These are phyloP conservation scores for Ophiostoma himal-ulmi DNA, from an alignment of 2,329 filamentous ascomycete species.

Conservation along the genomic window DNA sequence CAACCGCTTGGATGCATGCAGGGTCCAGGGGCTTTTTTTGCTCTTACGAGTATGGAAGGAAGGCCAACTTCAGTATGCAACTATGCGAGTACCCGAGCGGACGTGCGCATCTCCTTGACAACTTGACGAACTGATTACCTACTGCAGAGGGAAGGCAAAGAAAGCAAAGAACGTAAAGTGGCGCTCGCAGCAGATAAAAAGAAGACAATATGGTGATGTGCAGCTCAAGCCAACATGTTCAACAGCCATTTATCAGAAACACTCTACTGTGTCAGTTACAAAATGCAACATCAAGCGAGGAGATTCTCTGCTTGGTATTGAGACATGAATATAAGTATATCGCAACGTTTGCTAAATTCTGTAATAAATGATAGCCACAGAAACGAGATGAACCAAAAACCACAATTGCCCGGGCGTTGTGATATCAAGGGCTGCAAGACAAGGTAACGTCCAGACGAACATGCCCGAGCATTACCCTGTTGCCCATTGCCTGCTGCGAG, in stretches of 20 bases:
- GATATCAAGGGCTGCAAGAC: background rate
- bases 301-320: no score
- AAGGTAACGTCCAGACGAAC: background rate
- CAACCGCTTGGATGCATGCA: slow-evolving; percentile 1
- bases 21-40: background rate
- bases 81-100: background rate
- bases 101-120: background rate
- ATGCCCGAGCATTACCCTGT: background rate
- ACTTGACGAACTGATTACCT: background rate
- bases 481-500: background rate
- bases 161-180: background rate
- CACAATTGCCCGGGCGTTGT: background rate
- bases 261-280: background rate
- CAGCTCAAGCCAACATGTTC: background rate
- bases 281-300: background rate
- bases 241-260: background rate
- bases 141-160: background rate
- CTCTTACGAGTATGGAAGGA: background rate
- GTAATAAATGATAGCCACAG: background rate
- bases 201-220: background rate
- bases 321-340: no score
- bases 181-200: background rate
- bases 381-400: background rate
- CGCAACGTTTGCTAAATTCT: no score
- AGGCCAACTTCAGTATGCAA: background rate